These are phyloP conservation scores for Cyanidium caldarium DNA, from an alignment of 23 red algal genomes.

Conservation along the genomic window DNA sequence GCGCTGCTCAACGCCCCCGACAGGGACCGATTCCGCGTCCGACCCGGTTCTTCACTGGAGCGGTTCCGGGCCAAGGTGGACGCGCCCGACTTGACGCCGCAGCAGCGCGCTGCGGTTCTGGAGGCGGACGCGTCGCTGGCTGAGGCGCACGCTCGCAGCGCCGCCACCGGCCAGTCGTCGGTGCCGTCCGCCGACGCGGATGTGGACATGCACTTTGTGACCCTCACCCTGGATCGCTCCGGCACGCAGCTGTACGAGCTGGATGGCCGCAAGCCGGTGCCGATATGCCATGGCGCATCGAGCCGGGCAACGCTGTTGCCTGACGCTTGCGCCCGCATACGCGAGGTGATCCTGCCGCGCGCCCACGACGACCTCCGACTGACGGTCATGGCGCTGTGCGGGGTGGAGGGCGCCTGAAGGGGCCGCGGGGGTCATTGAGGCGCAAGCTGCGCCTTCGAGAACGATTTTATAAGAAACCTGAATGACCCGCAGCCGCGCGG, in stretches of 20 bases:
- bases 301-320: conserved; percentile 15
- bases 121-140: conserved; percentile 45
- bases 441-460: too few species aligned
- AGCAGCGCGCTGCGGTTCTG: conserved; percentile 36
- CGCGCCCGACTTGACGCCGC: conserved; percentile 20
- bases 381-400: neutral
- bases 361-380: neutral
- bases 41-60: conserved; percentile 37
- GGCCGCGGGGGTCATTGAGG: too few species aligned
- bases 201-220: conserved; percentile 73
- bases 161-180: conserved; percentile 48
- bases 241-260: conserved; percentile 30
- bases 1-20: conserved; percentile 38
- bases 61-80: conserved; percentile 10
- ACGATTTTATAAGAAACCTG: too few species aligned
- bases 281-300: conserved; percentile 34
- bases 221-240: conserved; percentile 22
- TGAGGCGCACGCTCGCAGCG: conserved; percentile 26
- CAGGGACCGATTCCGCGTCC: conserved; percentile 4
- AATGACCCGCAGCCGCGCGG: too few species aligned
- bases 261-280: conserved; percentile 58
- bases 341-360: neutral
- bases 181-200: conserved; percentile 39
- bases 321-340: neutral
- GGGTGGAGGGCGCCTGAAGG: too few species aligned